Conservation (phyloP, 306 rosid species). For the Luffa acutangula region DNA sequence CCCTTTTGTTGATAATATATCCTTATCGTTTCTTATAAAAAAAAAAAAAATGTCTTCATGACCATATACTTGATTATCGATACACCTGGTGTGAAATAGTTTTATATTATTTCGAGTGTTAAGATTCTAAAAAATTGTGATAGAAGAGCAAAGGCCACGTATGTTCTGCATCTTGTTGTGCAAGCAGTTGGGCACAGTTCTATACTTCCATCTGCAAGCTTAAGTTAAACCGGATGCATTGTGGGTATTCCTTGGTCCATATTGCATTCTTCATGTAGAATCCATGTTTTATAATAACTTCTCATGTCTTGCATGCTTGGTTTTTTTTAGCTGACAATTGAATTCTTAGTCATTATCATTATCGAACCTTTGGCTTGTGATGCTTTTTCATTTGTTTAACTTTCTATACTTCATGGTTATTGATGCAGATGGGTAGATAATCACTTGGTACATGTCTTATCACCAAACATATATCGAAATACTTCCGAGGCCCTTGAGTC, state of each 20-base stretch:
- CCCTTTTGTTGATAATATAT: too few species aligned
- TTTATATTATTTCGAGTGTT: not conserved
- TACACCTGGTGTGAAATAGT: not conserved
- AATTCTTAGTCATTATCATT: not conserved
- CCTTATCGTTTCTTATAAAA: too few species aligned
- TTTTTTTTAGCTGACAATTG: not conserved
- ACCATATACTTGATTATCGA: not conserved
- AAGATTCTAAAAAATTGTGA: not conserved
- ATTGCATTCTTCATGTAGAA: not conserved
- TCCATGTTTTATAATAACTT: not conserved
- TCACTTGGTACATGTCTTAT: conserved; percentile 82
- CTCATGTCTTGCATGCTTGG: not conserved
- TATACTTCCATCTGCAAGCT: not conserved
- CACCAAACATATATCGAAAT: conserved; percentile 86
- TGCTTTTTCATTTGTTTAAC: conserved; percentile 14
- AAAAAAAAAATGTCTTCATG: not conserved
- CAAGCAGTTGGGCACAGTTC: not conserved
- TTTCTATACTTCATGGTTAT: conserved; percentile 2
- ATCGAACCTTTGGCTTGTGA: not conserved
- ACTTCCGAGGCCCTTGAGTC: conserved; percentile 87
- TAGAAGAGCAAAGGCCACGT: too few species aligned
- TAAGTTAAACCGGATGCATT: not conserved
- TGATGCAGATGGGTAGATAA: conserved; percentile 81
- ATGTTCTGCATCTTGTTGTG: not conserved
- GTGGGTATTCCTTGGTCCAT: not conserved